Evolutionary conservation across 805 yeast genomes (phyloP), one percentile per base, ranked within the genome.

Genomic region (Metschnikowia lunata): DNA sequence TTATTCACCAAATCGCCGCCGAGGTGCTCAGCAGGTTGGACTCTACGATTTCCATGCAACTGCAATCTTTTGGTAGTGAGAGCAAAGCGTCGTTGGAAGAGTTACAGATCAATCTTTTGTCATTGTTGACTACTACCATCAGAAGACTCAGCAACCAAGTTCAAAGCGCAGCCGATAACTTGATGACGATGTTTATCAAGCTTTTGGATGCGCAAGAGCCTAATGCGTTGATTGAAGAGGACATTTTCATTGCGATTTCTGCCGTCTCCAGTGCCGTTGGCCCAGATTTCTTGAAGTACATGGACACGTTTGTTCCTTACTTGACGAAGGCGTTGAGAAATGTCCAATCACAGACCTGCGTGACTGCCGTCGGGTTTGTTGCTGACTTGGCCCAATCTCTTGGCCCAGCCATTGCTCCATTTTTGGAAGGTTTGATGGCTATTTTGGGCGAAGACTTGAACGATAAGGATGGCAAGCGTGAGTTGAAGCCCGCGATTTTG

Each of bases 351-450:
- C 85, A 90, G 32, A 82, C 87, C 9, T 85, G 96, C 58, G 79
- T 79, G 50, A 87, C 96, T 6, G 96, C 98, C 3, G 89, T 93
- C 45, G 98, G 99, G 4, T 76, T 93, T 40, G 89, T 93, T 47
- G 97, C 97, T 14, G 99, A 93, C 67, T 83, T 91, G 54, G 79
- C 95, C 8, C 95, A 89, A 60, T 88, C 97, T 0, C 74, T 93
- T 42, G 96, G 95, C 29, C 76, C 73, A 23, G 74, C 74, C 26
- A 80, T 90, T 53, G 75, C 77, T 46, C 88, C 85, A 43, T 91
- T 87, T 62, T 80, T 86, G 50, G 82, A 81, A 47, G 85, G 83
- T 4, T 77, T 91, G 59, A 89, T 93, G 96, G 78, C 79, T 40
- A 84, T 85, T 38, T 75, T 93, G 60, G 91, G 96, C 42, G 74